Evolutionary conservation across 805 yeast genomes (phyloP).

Genomic region (Schwanniomyces yamadae): DNA sequence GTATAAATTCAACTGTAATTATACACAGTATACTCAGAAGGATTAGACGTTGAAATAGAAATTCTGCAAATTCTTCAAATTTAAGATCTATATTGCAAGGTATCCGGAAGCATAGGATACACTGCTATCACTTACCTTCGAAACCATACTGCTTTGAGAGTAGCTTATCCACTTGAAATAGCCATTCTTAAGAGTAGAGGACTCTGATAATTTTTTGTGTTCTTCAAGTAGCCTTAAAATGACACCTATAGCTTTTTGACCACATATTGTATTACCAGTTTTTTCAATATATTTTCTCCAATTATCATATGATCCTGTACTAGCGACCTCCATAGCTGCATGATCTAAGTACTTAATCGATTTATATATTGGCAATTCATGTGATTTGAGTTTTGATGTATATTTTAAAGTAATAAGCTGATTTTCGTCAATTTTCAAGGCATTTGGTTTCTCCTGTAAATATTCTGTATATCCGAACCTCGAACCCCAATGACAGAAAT

Average conservation of each 20-base stretch:
- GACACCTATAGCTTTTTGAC: constrained; percentile 76
- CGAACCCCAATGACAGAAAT: constrained; percentile 90
- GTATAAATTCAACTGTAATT: background rate
- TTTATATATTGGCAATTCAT: constrained; percentile 54
- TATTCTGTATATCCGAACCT: constrained; percentile 45
- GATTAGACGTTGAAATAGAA: background rate
- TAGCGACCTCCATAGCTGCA: constrained; percentile 62
- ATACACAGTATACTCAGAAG: background rate
- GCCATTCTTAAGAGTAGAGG: constrained; percentile 3
- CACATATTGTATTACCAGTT: constrained; percentile 92
- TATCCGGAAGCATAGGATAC: constrained; percentile 92
- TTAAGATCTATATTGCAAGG: constrained; percentile 18
- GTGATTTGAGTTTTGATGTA: constrained; percentile 9
- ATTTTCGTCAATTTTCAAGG: constrained; percentile 20
- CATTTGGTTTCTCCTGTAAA: constrained; percentile 10
- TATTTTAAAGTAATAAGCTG: constrained; percentile 14
- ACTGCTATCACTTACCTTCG: constrained; percentile 57
- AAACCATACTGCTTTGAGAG: constrained; percentile 66
- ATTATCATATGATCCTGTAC: constrained; percentile 50
- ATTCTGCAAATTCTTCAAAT: no score
- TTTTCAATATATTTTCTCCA: constrained; percentile 67
- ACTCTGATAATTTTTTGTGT: constrained; percentile 8
- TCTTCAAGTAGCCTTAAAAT: constrained; percentile 55
- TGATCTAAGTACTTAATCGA: constrained; percentile 75
- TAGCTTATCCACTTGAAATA: constrained; percentile 74